phyloP scores from a whole-genome alignment of 2,329 filamentous ascomycete genomes.

The Domatiomyces catenatus region DNA sequence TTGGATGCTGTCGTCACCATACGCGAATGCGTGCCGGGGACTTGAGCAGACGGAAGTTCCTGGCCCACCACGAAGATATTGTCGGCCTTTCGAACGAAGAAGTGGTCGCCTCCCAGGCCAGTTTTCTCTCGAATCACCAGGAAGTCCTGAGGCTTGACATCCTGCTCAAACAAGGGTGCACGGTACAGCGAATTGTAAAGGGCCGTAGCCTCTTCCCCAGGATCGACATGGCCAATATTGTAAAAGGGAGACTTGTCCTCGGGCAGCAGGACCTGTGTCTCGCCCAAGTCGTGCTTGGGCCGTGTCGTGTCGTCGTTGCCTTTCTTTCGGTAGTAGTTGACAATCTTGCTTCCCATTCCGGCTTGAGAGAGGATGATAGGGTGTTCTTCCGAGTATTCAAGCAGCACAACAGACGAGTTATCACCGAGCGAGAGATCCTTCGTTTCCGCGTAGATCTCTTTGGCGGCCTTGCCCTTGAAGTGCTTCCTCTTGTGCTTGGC shows the following conservation, averaged over 20 bases:
- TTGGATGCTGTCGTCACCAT: constrained; percentile 96
- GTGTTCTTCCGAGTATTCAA: constrained; percentile 92
- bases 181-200: constrained; percentile 92
- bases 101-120: constrained; percentile 58
- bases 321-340: constrained; percentile 90
- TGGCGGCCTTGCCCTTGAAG: constrained; percentile 61
- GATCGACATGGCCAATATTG: constrained; percentile 82
- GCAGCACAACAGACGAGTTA: constrained; percentile 71
- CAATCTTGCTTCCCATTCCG: constrained; percentile 88
- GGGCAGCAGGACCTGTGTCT: constrained; percentile 71
- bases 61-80: constrained; percentile 85
- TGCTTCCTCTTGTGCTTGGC: constrained; percentile 60
- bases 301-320: constrained; percentile 60
- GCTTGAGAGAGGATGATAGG: constrained; percentile 88
- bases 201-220: constrained; percentile 77
- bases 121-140: constrained; percentile 71
- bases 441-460: constrained; percentile 63
- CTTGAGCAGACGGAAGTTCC: constrained; percentile 77
- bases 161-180: constrained; percentile 82
- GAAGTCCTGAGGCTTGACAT: constrained; percentile 65
- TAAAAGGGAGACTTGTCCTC: constrained; percentile 95
- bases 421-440: constrained; percentile 76
- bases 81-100: constrained; percentile 78
- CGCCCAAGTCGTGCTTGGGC: constrained; percentile 71
- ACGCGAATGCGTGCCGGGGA: constrained; percentile 82